These are phyloP conservation scores for Smallanthus sonchifolius DNA, from an alignment of 129 eudicot species.

Conservation along the genomic window DNA sequence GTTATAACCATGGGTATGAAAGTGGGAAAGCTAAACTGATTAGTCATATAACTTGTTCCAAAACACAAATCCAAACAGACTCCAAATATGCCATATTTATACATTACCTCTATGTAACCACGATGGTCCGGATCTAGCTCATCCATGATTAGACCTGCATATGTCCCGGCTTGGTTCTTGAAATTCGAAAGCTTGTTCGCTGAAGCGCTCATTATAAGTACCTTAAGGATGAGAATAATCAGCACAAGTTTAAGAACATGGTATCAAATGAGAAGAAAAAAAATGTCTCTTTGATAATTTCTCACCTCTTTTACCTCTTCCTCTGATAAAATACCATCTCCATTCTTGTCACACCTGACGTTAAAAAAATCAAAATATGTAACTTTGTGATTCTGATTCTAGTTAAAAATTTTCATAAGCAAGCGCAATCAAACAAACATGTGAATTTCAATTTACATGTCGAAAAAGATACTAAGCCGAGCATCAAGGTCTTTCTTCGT, in stretches of 20 bases:
- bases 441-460: constrained; percentile 46
- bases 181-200: constrained; percentile 88
- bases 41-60: too few relatives aligned
- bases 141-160: constrained; percentile 95
- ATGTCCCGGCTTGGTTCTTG: constrained; percentile 67
- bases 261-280: neutral
- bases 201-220: constrained; percentile 88
- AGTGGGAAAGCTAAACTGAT: too few relatives aligned
- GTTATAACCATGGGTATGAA: too few relatives aligned
- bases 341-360: constrained; percentile 97
- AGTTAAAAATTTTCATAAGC: neutral
- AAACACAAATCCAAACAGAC: neutral
- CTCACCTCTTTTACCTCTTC: constrained; percentile 96
- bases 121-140: constrained; percentile 90
- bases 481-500: constrained; percentile 69
- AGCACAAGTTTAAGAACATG: neutral
- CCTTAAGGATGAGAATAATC: constrained; percentile 37
- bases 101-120: constrained; percentile 80
- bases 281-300: neutral
- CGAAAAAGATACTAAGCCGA: constrained; percentile 89
- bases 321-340: constrained; percentile 84
- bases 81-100: neutral
- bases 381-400: neutral
- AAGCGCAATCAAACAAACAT: neutral
- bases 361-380: constrained; percentile 8